Base-by-base conservation (phyloP, 2,329 filamentous ascomycete genomes). In the Fusarium nodosum region DNA sequence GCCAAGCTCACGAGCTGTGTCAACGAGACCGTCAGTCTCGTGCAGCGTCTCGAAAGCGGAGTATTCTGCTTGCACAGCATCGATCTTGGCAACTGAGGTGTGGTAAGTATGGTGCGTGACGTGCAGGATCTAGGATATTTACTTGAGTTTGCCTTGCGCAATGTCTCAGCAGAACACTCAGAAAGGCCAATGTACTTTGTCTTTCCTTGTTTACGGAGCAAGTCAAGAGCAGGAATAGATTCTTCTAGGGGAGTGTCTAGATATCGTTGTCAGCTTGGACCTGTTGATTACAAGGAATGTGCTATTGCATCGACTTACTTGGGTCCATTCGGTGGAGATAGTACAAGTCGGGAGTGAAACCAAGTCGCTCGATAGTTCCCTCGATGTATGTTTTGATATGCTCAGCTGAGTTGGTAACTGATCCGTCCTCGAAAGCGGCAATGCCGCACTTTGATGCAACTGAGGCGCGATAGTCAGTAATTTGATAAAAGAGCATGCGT, bases 401-500 rank as follows among this genome's bases (percentile, higher is more conserved):
- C 34, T 36, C 34, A 3, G 34, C 34, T 36, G 34, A 36, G 34
- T 36, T 36, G 16, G 34, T 36, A 6, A 36, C 9, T 36, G 34
- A 36, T 36, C 34, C 34, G 18, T 36, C 34, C 18, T 36, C 34
- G 18, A 36, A 36, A 18, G 34, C 34, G 9, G 34, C 34, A n/a
- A 36, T 6, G 10, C 34, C 34, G 9, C 34, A 36, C 18, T 36
- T 36, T 11, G 34, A 36, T 11, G 34, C 34, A n/a, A 36, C 34
- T 36, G 34, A 9, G 9, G 1, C 2, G 3, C 18, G 4, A 2
- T 7, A 36, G 5, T 36, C 0, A 36, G 18, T 3, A 36, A n/a
- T 5, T n/a, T 36, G 15, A 34, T 34, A 2, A 34, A 34, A 16
- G 16, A 15, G 15, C 3, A 34, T 1, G 15, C 16, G 9, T 9